Evolutionary conservation across 352 stramenopile genomes (phyloP), one percentile per base, ranked within the genome.

Genomic region (Globisporangium irregulare): DNA sequence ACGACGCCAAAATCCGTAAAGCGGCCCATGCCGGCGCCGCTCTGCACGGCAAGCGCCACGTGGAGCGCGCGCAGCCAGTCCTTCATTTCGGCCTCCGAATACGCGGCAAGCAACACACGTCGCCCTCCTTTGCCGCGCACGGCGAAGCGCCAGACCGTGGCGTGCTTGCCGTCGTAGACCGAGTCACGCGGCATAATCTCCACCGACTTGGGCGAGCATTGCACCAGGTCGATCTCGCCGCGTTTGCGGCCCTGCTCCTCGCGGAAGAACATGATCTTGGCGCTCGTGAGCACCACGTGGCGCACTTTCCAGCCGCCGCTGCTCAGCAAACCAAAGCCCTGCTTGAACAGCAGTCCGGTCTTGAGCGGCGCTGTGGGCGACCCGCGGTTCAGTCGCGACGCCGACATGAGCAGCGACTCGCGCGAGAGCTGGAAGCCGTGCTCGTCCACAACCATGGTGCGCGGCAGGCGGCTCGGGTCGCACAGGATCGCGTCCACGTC

Each of bases 121-220:
- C 86, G 76, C 10, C 69, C 78, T 22, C 69, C 78, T 27, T 88
- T 88, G 51, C 70, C 73, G n/a, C 81, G 79, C 53, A 95, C 86
- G 1, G 82, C 84, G 50, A 95, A 91, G 43, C 87, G 80, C 87
- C 87, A 95, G 81, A 95, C 90, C 0, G 87, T 92, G 34, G 86
- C 82, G 29, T 86, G 74, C 1, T 76, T 75, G 57, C 87, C 83
- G 61, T 92, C 87, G 68, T 92, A 94, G 38, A 91, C 70, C 61
- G 86, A 93, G 69, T 95, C 86, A 29, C 75, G 76, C 0, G 87
- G 87, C 87, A 95, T 93, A 55, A 93, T 89, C 68, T 95, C 84
- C 57, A 95, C 86, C 54, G 79, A 82, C 69, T 91, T 89, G 56
- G 60, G 69, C 53, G 60, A 78, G 67, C 82, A 92, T 38, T 86